Base-by-base conservation (phyloP, 2,329 filamentous ascomycete genomes). In the Alternaria alternata region DNA sequence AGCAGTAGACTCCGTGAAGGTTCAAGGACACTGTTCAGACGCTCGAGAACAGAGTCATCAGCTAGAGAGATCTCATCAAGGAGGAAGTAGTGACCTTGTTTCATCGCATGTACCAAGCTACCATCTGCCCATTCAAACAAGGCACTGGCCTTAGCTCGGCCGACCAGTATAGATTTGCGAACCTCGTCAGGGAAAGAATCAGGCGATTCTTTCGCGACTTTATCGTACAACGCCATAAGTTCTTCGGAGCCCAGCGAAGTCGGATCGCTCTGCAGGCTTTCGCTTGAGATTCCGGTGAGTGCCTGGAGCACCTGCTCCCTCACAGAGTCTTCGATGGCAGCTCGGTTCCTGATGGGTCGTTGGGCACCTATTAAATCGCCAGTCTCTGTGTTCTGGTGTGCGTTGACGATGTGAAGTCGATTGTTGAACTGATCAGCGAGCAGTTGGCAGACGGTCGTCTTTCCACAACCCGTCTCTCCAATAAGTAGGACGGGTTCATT, bases 41-140 rank as follows among this genome's bases (percentile, higher is more conserved):
- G 88, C 76, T 99, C 95, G 16, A 99, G 83, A 4, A 99, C 96
- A 6, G 96, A 98, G 75, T 99, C 95, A 73, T 99, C 96, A 0
- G 95, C 95, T 7, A 99, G 86, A 7, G 96, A 99, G 34, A 99
- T 98, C 75, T 99, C 96, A 69, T 99, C 95, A 0, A 99, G 88
- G 22, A 99, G 84, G 80, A 99, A 99, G 73, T 93, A 93, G 66
- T 93, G 87, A 0, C 94, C 95, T 22, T 87, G 85, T 75, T 91
- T 92, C 94, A 99, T 97, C 0, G 96, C 92, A 66, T 95, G 89
- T 1, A 99, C 93, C 1, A 99, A 85, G 73, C 91, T 96, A 57
- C 95, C 95, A 73, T 99, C 95, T 0, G 88, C 90, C 95, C 95
- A 99, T 80, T 98, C 94, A 57, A 99, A 99, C 0, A 99, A 82